phyloP scores from a whole-genome alignment of 805 yeast genomes.

The Cyberlindnera maclurae region DNA sequence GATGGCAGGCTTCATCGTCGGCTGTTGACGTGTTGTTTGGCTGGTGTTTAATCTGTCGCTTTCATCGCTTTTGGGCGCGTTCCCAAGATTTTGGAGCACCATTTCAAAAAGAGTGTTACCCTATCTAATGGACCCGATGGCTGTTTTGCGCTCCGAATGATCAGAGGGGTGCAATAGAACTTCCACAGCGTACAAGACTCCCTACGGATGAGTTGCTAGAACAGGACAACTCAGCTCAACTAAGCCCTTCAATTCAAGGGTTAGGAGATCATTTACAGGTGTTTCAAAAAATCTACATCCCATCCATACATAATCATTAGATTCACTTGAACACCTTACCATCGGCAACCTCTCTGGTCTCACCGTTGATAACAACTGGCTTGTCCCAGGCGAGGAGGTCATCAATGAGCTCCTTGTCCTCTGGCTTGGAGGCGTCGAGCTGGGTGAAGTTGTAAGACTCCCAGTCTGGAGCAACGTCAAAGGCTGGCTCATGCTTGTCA shows the following conservation, averaged over 20 bases:
- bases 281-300: too few relatives aligned
- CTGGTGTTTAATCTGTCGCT: neutral
- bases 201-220: too few relatives aligned
- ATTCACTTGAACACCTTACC: slow-evolving; percentile 93
- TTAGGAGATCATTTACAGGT: too few relatives aligned
- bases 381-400: slow-evolving; percentile 98
- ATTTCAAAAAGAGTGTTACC: too few relatives aligned
- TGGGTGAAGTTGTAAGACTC: slow-evolving; percentile 83
- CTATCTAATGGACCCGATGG: too few relatives aligned
- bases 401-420: slow-evolving; percentile 71
- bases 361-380: slow-evolving; percentile 78
- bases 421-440: slow-evolving; percentile 73
- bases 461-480: slow-evolving; percentile 99
- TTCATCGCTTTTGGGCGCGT: neutral
- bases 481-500: slow-evolving; percentile 83
- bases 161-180: too few relatives aligned
- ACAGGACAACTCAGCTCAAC: too few relatives aligned
- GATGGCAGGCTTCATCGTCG: slow-evolving; percentile 20
- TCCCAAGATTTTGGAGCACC: too few relatives aligned
- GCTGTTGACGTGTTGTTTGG: neutral
- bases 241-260: too few relatives aligned
- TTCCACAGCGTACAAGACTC: too few relatives aligned
- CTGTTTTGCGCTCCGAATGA: too few relatives aligned
- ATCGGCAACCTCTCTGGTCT: slow-evolving; percentile 81
- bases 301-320: slow-evolving; percentile 1